phyloP scores from a whole-genome alignment of 2,329 filamentous ascomycete genomes.

The Iodosphaeria phyllophila region DNA sequence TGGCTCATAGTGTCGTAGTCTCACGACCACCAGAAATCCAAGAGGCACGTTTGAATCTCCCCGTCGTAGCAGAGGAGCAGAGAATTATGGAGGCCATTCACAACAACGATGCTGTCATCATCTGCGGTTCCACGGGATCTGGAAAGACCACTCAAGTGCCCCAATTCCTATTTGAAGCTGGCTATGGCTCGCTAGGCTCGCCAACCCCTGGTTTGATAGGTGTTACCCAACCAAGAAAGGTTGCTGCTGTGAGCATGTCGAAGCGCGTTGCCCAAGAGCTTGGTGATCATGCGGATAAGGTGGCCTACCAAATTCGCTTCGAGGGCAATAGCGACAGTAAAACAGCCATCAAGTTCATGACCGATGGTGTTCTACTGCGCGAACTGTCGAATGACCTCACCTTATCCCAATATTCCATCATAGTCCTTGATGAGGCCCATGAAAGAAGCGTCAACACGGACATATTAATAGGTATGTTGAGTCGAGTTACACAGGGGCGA shows the following conservation, averaged over 20 bases:
- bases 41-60: constrained; percentile 57
- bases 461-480: constrained; percentile 93
- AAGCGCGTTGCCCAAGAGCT: constrained; percentile 79
- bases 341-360: constrained; percentile 97
- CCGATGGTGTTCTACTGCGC: constrained; percentile 82
- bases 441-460: constrained; percentile 96
- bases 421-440: constrained; percentile 93
- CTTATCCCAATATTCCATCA: constrained; percentile 74
- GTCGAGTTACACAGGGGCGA: constrained; percentile 72
- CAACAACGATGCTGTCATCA: constrained; percentile 73
- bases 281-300: constrained; percentile 54
- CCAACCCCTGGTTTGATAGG: constrained; percentile 84
- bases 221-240: constrained; percentile 83
- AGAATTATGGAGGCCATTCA: constrained; percentile 96
- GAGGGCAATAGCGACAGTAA: constrained; percentile 65
- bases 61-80: constrained; percentile 88
- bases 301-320: constrained; percentile 90
- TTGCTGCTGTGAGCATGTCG: constrained; percentile 93
- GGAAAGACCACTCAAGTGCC: constrained; percentile 97
- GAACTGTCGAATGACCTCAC: constrained; percentile 84
- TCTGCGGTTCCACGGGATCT: constrained; percentile 89
- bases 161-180: constrained; percentile 87
- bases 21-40: constrained; percentile 57
- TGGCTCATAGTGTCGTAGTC: constrained; percentile 59
- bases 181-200: constrained; percentile 63